phyloP scores from a whole-genome alignment of 148 eudicot genomes.

The Camellia sinensis region DNA sequence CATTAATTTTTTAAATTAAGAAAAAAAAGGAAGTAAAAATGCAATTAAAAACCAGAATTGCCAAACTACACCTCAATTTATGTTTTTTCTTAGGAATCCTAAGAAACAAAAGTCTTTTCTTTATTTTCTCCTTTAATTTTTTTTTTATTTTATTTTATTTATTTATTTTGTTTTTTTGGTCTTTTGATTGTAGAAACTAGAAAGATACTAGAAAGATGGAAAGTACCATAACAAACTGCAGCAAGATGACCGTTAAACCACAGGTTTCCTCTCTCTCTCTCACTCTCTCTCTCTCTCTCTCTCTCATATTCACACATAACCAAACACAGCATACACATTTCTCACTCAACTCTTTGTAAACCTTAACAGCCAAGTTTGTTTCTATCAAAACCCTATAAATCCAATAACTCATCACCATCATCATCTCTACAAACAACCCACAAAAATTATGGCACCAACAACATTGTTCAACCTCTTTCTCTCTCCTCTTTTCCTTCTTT shows the following conservation, averaged over 20 bases:
- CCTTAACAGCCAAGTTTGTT: background rate
- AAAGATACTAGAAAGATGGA: background rate
- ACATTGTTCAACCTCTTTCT: background rate
- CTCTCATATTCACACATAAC: background rate
- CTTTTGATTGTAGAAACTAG: too few species aligned
- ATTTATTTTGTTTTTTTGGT: too few species aligned
- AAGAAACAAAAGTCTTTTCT: too few species aligned
- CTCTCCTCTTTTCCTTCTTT: background rate
- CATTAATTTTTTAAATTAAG: too few species aligned
- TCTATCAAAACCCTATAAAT: background rate
- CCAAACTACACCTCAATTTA: too few species aligned
- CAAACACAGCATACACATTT: background rate
- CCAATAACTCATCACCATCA: background rate
- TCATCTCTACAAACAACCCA: background rate
- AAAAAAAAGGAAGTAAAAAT: too few species aligned
- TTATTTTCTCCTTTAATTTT: too few species aligned
- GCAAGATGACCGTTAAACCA: background rate
- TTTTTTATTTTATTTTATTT: too few species aligned
- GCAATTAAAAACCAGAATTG: too few species aligned
- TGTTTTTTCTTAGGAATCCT: too few species aligned
- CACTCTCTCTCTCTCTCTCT: background rate
- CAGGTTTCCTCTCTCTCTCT: background rate
- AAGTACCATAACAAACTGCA: background rate
- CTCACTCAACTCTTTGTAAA: background rate
- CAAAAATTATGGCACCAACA: constrained; percentile 13